Conservation (phyloP, 2,329 filamentous ascomycete genomes). For the Piedraia hortae region DNA sequence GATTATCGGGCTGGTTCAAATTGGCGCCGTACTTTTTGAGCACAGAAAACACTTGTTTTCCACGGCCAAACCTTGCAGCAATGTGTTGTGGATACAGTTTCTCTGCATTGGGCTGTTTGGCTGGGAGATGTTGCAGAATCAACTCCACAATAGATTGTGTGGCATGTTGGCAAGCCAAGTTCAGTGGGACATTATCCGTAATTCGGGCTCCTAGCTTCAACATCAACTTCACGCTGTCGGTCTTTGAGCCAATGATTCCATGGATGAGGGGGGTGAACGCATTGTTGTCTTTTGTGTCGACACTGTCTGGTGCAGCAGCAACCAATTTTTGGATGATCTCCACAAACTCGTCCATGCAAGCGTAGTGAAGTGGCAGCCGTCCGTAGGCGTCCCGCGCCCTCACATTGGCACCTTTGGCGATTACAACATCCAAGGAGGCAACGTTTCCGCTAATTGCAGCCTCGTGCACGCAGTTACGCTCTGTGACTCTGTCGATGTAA, state of each 20-base stretch:
- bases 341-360: constrained; percentile 74
- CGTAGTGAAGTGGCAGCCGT: constrained; percentile 77
- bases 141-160: constrained; percentile 63
- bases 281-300: constrained; percentile 78
- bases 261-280: constrained; percentile 94
- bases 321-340: constrained; percentile 18
- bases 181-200: constrained; percentile 77
- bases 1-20: constrained; percentile 73
- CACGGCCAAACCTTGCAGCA: constrained; percentile 67
- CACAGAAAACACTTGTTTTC: constrained; percentile 49
- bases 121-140: constrained; percentile 51
- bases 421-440: constrained; percentile 47
- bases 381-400: constrained; percentile 78
- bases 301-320: constrained; percentile 33
- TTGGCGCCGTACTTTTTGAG: constrained; percentile 69
- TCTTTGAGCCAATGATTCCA: constrained; percentile 66
- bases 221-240: constrained; percentile 53
- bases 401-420: constrained; percentile 50
- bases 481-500: constrained; percentile 91
- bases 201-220: constrained; percentile 57
- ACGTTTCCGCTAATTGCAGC: constrained; percentile 79
- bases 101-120: constrained; percentile 80
- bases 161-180: constrained; percentile 82
- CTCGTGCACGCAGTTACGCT: constrained; percentile 86
- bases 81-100: constrained; percentile 92